Percentiles rank a stretch among this genome's conserved stretches.
phyloP scores from a whole-genome alignment of 768 basidiomycete species.

The Gymnopilus dilepis region DNA sequence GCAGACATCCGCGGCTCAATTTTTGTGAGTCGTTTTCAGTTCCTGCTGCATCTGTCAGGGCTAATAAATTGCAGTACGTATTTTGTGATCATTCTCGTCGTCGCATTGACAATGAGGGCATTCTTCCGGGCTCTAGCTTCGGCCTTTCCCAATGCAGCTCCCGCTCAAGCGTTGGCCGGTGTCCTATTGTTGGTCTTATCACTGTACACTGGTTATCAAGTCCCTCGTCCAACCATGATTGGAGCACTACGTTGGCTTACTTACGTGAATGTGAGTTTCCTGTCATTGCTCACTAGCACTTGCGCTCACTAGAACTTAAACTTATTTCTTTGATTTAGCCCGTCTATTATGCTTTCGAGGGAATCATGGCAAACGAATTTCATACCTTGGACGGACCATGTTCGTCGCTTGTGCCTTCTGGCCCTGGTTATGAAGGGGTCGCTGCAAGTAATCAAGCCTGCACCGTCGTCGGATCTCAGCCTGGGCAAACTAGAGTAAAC shows the following conservation, averaged over 20 bases:
- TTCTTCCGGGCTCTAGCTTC: slow-evolving; percentile 77
- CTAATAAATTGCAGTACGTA: slow-evolving; percentile 48
- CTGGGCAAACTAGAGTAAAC: slow-evolving; percentile 64
- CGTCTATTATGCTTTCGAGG: slow-evolving; percentile 75
- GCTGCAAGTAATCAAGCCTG: slow-evolving; percentile 75
- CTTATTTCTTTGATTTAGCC: slow-evolving; percentile 43
- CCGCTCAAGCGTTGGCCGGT: slow-evolving; percentile 66
- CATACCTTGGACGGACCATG: slow-evolving; percentile 67
- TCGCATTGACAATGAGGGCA: slow-evolving; percentile 71
- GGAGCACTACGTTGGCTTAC: slow-evolving; percentile 73
- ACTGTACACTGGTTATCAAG: slow-evolving; percentile 43
- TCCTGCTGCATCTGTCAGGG: slow-evolving; percentile 3
- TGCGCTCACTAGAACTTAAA: neutral
- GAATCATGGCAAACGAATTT: slow-evolving; percentile 83
- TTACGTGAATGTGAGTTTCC: slow-evolving; percentile 59
- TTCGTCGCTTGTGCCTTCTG: slow-evolving; percentile 62
- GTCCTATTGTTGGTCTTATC: slow-evolving; percentile 38
- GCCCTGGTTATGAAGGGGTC: slow-evolving; percentile 64
- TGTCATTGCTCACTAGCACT: neutral
- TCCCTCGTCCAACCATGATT: slow-evolving; percentile 68
- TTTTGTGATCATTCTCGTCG: slow-evolving; percentile 60
- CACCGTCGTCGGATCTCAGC: slow-evolving; percentile 64
- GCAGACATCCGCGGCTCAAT: slow-evolving; percentile 59
- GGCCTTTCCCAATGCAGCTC: slow-evolving; percentile 59
- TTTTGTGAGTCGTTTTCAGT: slow-evolving; percentile 56